Evolutionary conservation across 163 green algal species (phyloP), one percentile per base, ranked within the genome.

Genomic region (Smithsoniella earleae): DNA sequence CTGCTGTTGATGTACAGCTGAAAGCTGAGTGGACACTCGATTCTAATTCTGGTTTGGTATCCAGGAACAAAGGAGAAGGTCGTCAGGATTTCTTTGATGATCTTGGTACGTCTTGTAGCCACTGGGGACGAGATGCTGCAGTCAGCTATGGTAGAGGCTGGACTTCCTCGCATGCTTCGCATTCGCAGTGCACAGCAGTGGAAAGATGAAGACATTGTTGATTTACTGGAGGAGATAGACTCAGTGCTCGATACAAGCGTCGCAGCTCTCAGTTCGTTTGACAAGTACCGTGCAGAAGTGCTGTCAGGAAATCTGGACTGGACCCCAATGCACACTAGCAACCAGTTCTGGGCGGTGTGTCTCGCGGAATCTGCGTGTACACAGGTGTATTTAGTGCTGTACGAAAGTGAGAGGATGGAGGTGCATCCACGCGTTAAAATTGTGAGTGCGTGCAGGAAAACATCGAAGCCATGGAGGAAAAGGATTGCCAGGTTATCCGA

Each of bases 221-320:
- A 79, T 8, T 66, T 89, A 62, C 83, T 96, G 66, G 81, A 84
- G n/a, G 85, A 44, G 30, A 75, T 96, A 66, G 77, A 87, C 3
- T 86, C 89, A 52, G 73, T 82, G 66, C 81, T 96, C 33, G 77
- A 79, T 44, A 82, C 82, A 37, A 84, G 88, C 74, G 88, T 92
- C 22, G 43, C 86, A 62, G 66, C 81, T 38, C 74, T 96, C 49
- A 87, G 79, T 52, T 89, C 76, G 38, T 97, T 94, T 82, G 93
- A 98, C 13, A 89, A 92, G 78, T 98, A 98, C 87, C 85, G 85
- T 52, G 83, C 86, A 54, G 86, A 90, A 76, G 79, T 97, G 58
- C 76, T 92, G 65, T 82, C 74, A 2, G 93, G 92, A 36, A 81
- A 74, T 46, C 84, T 98, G 43, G 87, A 93, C 73, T 95, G 88